Conservation (phyloP, 129 eudicot genomes). For the Flaveria ramosissima region DNA sequence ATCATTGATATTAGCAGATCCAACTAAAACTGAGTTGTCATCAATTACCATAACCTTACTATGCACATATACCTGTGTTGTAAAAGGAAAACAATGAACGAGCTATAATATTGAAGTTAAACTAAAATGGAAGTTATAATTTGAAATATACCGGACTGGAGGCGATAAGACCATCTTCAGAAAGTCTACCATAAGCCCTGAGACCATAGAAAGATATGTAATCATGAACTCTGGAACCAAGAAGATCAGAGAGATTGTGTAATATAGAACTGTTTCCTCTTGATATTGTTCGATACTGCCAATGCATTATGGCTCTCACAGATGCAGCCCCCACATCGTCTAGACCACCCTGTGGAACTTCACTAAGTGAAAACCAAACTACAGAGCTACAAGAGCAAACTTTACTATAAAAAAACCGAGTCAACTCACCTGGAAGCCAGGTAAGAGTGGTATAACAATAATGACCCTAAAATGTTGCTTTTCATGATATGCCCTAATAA, state of each 20-base stretch:
- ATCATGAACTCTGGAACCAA: constrained; percentile 81
- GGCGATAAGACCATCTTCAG: constrained; percentile 81
- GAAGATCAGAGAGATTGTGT: constrained; percentile 72
- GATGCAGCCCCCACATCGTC: constrained; percentile 99
- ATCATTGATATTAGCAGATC: constrained; percentile 95
- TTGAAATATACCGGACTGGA: constrained; percentile 69
- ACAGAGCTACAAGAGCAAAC: constrained; percentile 8
- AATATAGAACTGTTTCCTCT: constrained; percentile 82
- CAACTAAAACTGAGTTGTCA: constrained; percentile 76
- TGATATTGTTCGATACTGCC: constrained; percentile 96
- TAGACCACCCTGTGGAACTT: constrained; percentile 74
- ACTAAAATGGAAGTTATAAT: constrained; percentile 2
- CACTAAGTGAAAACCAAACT: constrained; percentile 22
- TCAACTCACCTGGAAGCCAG: constrained; percentile 64
- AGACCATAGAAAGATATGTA: constrained; percentile 95
- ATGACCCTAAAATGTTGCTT: constrained; percentile 81
- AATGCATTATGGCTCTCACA: constrained; percentile 98
- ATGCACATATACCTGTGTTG: constrained; percentile 81
- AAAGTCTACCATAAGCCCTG: constrained; percentile 84
- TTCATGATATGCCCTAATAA: constrained; percentile 75
- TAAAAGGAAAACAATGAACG: not conserved
- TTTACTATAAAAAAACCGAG: not conserved
- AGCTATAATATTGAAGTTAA: not conserved
- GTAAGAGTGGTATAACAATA: constrained; percentile 88
- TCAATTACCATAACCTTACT: constrained; percentile 97